Evolutionary conservation across 805 yeast genomes (phyloP), one percentile per base, ranked within the genome.

Genomic region (Candida ficus): DNA sequence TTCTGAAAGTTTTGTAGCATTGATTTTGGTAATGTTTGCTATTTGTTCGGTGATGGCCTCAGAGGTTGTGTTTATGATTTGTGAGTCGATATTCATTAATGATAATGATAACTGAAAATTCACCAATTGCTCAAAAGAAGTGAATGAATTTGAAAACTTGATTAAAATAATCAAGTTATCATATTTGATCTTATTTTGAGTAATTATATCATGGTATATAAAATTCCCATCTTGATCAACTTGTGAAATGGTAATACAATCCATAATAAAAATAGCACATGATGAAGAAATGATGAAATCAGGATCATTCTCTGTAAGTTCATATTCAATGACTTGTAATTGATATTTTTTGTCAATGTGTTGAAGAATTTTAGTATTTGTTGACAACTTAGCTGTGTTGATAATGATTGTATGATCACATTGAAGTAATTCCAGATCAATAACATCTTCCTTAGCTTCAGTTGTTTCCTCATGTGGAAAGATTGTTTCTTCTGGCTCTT

Each of bases 41-140:
- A 47, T 30, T 35, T 39, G 37, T 14, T 35, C 36, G 22, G 39
- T 34, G 0, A 43, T 30, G 7, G 18, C 37, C 9, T 43, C 21
- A 3, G 31, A 14, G 6, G 16, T 14, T 16, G 38, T 26, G 3
- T 21, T 16, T 4, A 18, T 30, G 12, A 47, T 29, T 4, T 38
- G 26, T 4, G 45, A 31, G 3, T 37, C 26, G 8, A 42, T 31
- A 2, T 38, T 45, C 42, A 53, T 35, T 20, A 52, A 25, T 2
- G 49, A 33, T 28, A 49, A 12, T 1, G 47, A 19, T 10, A 49
- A 29, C 16, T 51, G 56, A 18, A 53, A 48, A 13, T 43, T 42
- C 4, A 38, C 14, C 2, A 53, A 13, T 3, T 35, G 31, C 29
- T 43, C 16, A 37, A 29, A 29, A 5, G 38, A 35, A 9, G 5